Conservation (phyloP, 352 stramenopile species). For the Phytophthora fragariae region DNA sequence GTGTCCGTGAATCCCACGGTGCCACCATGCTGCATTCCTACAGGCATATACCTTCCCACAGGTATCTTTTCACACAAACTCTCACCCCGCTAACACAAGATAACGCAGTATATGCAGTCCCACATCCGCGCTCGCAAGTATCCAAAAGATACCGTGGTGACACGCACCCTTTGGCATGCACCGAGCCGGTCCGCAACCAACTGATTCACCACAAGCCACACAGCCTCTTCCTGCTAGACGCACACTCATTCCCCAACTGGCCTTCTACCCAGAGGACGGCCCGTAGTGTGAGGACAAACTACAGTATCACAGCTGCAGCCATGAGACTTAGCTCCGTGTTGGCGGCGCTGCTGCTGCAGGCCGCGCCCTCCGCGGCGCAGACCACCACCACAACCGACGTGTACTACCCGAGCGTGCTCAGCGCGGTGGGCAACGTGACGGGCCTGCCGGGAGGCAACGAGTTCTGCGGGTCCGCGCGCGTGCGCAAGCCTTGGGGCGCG, state of each 20-base stretch:
- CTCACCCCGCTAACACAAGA: too few species aligned
- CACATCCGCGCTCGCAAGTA: neutral
- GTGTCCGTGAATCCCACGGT: constrained; percentile 25
- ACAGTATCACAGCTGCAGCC: neutral
- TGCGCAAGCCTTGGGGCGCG: constrained; percentile 63
- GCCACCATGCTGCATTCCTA: constrained; percentile 15
- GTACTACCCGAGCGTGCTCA: constrained; percentile 47
- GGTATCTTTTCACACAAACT: too few species aligned
- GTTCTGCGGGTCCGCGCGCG: constrained; percentile 45
- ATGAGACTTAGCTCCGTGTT: constrained; percentile 33
- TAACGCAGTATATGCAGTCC: neutral
- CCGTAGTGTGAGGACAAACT: constrained; percentile 13
- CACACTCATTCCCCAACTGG: constrained; percentile 32
- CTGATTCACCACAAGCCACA: constrained; percentile 17
- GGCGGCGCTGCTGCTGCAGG: constrained; percentile 12
- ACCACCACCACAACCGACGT: constrained; percentile 39
- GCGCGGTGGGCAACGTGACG: constrained; percentile 48
- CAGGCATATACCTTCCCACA: neutral
- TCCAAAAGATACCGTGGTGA: constrained; percentile 1
- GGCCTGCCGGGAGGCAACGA: constrained; percentile 62
- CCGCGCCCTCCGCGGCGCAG: constrained; percentile 17
- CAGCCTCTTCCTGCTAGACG: too few species aligned
- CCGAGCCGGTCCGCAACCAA: neutral
- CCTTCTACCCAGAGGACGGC: constrained; percentile 5
- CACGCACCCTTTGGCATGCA: neutral